Evolutionary conservation across 176 grass and related monocot species (phyloP).

Genomic region (Themeda triandra): DNA sequence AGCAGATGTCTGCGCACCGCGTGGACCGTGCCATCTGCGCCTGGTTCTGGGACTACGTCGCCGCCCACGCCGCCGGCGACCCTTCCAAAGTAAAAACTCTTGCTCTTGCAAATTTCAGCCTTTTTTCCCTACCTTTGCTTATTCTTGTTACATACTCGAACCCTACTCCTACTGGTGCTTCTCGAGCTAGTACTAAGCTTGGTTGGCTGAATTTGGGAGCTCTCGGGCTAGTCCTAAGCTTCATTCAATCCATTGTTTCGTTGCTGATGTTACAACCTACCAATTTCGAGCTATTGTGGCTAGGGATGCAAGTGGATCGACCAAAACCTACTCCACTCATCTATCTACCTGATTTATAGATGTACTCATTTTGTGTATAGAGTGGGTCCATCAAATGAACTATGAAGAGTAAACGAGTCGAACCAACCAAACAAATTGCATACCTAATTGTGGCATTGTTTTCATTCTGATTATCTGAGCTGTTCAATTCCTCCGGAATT

Average conservation of each 20-base stretch:
- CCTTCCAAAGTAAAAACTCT: conserved; percentile 51
- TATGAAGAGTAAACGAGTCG: background rate
- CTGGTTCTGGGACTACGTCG: conserved; percentile 87
- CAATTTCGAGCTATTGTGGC: background rate
- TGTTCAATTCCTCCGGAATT: background rate
- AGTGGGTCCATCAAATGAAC: background rate
- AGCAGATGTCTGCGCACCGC: conserved; percentile 79
- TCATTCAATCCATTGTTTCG: background rate
- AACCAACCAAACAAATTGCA: background rate
- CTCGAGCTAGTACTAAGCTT: background rate
- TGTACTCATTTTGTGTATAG: background rate
- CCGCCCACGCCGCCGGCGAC: conserved; percentile 60
- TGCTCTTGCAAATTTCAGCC: background rate
- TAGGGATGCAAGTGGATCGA: background rate
- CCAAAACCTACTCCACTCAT: background rate
- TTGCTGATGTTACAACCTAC: background rate
- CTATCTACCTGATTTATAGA: background rate
- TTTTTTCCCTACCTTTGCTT: background rate
- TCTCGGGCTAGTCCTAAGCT: background rate
- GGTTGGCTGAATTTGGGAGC: background rate
- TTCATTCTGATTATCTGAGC: background rate
- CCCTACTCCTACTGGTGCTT: background rate
- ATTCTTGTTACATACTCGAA: background rate
- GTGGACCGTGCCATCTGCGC: conserved; percentile 90
- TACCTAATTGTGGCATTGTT: background rate